These are phyloP conservation scores for Fusarium longipes DNA, from an alignment of 2,329 filamentous ascomycete genomes.

Conservation along the genomic window DNA sequence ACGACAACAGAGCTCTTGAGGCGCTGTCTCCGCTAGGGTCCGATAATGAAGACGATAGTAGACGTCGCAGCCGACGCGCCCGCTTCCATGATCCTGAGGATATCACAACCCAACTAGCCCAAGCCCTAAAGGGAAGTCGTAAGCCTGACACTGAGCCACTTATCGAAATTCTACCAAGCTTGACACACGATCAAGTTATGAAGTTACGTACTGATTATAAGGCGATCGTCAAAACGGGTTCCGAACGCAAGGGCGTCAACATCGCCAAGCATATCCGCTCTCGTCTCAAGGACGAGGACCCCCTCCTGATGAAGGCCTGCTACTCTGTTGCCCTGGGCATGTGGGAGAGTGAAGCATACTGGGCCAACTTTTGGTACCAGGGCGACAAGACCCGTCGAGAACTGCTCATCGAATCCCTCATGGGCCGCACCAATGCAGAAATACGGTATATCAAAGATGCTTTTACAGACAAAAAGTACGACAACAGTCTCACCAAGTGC, in stretches of 20 bases:
- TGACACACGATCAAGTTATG: slow-evolving; percentile 89
- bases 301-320: slow-evolving; percentile 87
- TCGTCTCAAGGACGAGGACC: slow-evolving; percentile 77
- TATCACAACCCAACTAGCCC: slow-evolving; percentile 80
- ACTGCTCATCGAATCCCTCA: slow-evolving; percentile 90
- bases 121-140: slow-evolving; percentile 75
- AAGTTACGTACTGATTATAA: slow-evolving; percentile 92
- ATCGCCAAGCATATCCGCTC: slow-evolving; percentile 86
- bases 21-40: slow-evolving; percentile 65
- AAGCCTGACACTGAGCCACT: slow-evolving; percentile 76
- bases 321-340: slow-evolving; percentile 89
- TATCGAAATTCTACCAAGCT: slow-evolving; percentile 83
- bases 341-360: slow-evolving; percentile 96
- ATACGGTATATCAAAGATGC: slow-evolving; percentile 86
- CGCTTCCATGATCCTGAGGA: slow-evolving; percentile 87
- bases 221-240: slow-evolving; percentile 81
- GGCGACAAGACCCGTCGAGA: slow-evolving; percentile 85
- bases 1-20: slow-evolving; percentile 62
- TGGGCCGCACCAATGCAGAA: slow-evolving; percentile 90
- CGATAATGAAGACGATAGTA: slow-evolving; percentile 56
- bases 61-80: slow-evolving; percentile 67
- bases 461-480: slow-evolving; percentile 93
- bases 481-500: slow-evolving; percentile 81
- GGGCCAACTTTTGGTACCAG: slow-evolving; percentile 99
- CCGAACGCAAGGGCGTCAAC: slow-evolving; percentile 81